phyloP scores from a whole-genome alignment of 202 grass and related monocot genomes.

The Zizania palustris region DNA sequence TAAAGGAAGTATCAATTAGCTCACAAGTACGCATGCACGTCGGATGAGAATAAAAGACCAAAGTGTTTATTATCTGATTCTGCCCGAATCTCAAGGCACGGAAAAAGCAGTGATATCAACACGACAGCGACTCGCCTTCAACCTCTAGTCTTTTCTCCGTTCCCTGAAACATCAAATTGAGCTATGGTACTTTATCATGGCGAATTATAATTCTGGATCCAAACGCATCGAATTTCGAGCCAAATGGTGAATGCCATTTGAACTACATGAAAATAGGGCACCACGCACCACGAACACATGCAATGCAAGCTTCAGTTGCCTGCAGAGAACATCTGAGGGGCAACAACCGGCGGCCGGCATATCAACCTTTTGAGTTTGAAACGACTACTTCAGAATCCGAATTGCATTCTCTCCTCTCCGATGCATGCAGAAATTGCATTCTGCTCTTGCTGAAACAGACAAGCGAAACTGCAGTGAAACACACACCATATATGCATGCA shows the following conservation, averaged over 20 bases:
- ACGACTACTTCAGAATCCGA: constrained; percentile 32
- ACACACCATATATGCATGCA: not conserved
- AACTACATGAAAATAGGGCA: not conserved
- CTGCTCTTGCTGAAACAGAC: constrained; percentile 3
- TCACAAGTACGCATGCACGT: too few relatives aligned
- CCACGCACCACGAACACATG: not conserved
- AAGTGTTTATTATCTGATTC: too few relatives aligned
- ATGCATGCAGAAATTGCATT: constrained; percentile 2
- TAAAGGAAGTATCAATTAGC: too few relatives aligned
- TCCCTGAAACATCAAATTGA: not conserved
- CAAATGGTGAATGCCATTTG: not conserved
- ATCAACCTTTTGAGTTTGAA: constrained; percentile 34
- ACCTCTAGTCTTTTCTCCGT: not conserved
- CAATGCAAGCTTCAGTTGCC: constrained; percentile 1
- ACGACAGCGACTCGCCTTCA: not conserved
- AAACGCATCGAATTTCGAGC: not conserved
- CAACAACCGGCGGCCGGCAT: constrained; percentile 3
- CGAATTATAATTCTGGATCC: not conserved
- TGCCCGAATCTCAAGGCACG: constrained; percentile 20
- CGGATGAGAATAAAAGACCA: too few relatives aligned
- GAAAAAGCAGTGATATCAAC: constrained; percentile 37
- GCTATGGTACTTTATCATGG: not conserved
- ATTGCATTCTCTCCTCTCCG: constrained; percentile 21
- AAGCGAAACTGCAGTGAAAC: too few relatives aligned
- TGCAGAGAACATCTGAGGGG: constrained; percentile 11